Evolutionary conservation across 768 basidiomycete genomes (phyloP).

Genomic region (Rhodocollybia butyracea): DNA sequence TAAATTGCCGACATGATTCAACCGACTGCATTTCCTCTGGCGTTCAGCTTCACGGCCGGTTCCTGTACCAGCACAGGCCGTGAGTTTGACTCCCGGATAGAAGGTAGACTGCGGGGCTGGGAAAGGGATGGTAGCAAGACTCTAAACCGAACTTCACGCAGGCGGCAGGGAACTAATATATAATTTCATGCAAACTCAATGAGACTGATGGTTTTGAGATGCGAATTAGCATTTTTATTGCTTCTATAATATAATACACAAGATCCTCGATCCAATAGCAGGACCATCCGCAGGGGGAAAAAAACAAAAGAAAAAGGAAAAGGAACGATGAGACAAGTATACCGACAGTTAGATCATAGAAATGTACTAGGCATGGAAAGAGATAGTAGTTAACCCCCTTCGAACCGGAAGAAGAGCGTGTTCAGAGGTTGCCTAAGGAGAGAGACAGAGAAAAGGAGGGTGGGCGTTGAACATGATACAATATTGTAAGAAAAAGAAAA

Average conservation of each 20-base stretch:
- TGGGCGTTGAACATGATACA: constrained; percentile 5
- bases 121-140: no score
- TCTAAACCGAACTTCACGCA: no score
- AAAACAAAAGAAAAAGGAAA: constrained; percentile 21
- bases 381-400: constrained; percentile 12
- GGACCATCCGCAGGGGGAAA: constrained; percentile 5
- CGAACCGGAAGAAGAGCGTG: constrained; percentile 12
- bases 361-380: constrained; percentile 3
- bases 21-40: no score
- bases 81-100: no score
- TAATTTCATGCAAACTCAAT: no score
- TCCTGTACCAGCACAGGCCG: no score
- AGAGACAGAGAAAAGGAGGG: constrained; percentile 13
- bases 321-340: constrained; percentile 29
- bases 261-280: constrained; percentile 25
- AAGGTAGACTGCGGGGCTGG: no score
- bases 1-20: no score
- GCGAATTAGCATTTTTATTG: constrained; percentile 32
- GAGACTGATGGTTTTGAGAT: constrained; percentile 18
- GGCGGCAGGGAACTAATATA: neutral
- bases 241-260: constrained; percentile 42
- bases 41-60: no score
- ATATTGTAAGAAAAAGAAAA: constrained; percentile 3
- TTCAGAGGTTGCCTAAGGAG: constrained; percentile 7
- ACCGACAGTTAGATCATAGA: constrained; percentile 18